Evolutionary conservation across 2,329 filamentous ascomycete species (phyloP).

Genomic region (Phyllosticta citrichinensis): DNA sequence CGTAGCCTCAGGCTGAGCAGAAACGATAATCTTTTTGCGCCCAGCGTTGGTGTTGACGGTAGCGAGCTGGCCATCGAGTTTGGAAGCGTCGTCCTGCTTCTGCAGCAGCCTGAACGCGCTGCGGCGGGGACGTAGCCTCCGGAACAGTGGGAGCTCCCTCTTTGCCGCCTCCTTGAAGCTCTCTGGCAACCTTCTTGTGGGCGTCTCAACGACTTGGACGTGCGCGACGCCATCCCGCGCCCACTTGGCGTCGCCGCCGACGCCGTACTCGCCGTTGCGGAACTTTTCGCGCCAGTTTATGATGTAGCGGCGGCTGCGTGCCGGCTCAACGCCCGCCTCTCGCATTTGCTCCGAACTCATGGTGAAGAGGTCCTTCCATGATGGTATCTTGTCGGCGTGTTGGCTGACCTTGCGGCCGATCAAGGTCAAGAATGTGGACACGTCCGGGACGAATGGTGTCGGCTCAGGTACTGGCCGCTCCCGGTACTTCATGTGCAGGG

Average conservation of each 20-base stretch:
- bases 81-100: neutral
- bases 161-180: conserved; percentile 1
- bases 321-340: conserved; percentile 76
- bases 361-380: conserved; percentile 85
- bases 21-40: conserved; percentile 47
- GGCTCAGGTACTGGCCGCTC: conserved; percentile 51
- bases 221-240: conserved; percentile 56
- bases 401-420: conserved; percentile 80
- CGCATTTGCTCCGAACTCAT: conserved; percentile 67
- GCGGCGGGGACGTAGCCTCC: neutral
- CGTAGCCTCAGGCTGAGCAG: neutral
- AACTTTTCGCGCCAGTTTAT: conserved; percentile 83
- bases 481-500: conserved; percentile 31
- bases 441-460: conserved; percentile 78
- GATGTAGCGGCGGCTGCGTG: conserved; percentile 73
- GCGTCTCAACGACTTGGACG: conserved; percentile 48
- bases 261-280: conserved; percentile 63
- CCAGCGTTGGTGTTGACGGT: conserved; percentile 45
- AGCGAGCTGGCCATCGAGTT: conserved; percentile 17
- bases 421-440: conserved; percentile 74
- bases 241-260: conserved; percentile 70
- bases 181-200: conserved; percentile 14
- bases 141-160: neutral
- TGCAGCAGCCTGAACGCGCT: neutral
- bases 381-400: conserved; percentile 76